phyloP scores from a whole-genome alignment of 371 early-diverging fungal genomes.

The Mortierella sp. region DNA sequence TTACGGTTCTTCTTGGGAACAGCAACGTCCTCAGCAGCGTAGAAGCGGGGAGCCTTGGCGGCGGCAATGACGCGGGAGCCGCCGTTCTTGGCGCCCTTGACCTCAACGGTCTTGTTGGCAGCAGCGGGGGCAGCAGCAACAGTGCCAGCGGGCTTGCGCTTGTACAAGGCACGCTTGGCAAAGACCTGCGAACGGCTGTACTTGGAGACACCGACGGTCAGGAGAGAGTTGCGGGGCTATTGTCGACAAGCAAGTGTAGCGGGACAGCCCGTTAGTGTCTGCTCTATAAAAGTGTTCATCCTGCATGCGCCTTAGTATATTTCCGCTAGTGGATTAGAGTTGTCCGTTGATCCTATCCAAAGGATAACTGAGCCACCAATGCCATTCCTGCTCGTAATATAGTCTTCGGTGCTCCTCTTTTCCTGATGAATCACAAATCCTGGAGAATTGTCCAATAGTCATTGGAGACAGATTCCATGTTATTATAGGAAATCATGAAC shows the following conservation, averaged over 20 bases:
- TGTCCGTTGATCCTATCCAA: too few species aligned
- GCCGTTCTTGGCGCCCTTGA: constrained; percentile 90
- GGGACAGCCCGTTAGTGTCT: not conserved
- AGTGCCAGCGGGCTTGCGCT: constrained; percentile 76
- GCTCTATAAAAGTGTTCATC: not conserved
- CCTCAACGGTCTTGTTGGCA: constrained; percentile 75
- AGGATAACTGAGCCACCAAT: too few species aligned
- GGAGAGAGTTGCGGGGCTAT: constrained; percentile 79
- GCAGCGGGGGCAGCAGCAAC: constrained; percentile 64
- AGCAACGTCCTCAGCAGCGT: constrained; percentile 89
- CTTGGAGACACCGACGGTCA: constrained; percentile 87
- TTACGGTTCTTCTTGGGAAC: constrained; percentile 87
- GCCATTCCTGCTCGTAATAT: too few species aligned
- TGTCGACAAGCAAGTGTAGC: constrained; percentile 57
- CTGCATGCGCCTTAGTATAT: too few species aligned
- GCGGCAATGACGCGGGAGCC: constrained; percentile 79
- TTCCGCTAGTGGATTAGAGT: too few species aligned
- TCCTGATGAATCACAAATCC: too few species aligned
- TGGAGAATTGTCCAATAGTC: too few species aligned
- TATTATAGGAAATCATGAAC: too few species aligned
- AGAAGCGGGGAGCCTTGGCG: constrained; percentile 82
- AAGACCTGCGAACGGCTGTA: constrained; percentile 84
- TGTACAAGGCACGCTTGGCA: constrained; percentile 88
- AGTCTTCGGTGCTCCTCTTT: too few species aligned
- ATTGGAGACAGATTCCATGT: too few species aligned